Conservation (phyloP, 805 yeast species). For the Cyberlindnera maclurae region DNA sequence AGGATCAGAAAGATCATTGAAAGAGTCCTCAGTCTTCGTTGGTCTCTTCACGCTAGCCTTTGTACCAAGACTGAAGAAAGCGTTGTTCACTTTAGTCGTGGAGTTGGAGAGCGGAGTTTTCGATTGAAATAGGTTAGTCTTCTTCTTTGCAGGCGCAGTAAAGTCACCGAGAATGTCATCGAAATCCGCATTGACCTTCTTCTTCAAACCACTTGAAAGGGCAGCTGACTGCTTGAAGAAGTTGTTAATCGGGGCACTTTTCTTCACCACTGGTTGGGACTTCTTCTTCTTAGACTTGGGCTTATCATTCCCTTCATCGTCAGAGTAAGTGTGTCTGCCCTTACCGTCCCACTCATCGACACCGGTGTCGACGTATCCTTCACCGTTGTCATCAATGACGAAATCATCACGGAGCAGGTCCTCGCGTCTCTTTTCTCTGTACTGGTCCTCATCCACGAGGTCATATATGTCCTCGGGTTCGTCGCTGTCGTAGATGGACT, state of each 20-base stretch:
- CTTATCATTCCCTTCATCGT: constrained; percentile 41
- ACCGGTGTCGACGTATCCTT: constrained; percentile 92
- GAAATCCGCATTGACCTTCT: constrained; percentile 44
- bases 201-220: constrained; percentile 27
- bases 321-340: constrained; percentile 37
- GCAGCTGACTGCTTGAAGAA: constrained; percentile 41
- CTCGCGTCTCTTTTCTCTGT: constrained; percentile 67
- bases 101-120: constrained; percentile 21
- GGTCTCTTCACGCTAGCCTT: constrained; percentile 20
- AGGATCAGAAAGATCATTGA: constrained; percentile 23
- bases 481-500: constrained; percentile 36
- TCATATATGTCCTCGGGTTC: constrained; percentile 65
- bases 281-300: constrained; percentile 14
- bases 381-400: constrained; percentile 90
- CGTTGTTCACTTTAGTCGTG: constrained; percentile 22
- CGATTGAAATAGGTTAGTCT: constrained; percentile 11
- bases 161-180: constrained; percentile 56
- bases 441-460: constrained; percentile 77
- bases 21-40: constrained; percentile 14
- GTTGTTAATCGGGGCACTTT: constrained; percentile 42
- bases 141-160: constrained; percentile 14
- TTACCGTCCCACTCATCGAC: constrained; percentile 78
- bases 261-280: constrained; percentile 22
- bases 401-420: constrained; percentile 85
- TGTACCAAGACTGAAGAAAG: constrained; percentile 8